Conservation (phyloP, 225 moss, liverwort and hornwort genomes). For the Antitrichia curtipendula region DNA sequence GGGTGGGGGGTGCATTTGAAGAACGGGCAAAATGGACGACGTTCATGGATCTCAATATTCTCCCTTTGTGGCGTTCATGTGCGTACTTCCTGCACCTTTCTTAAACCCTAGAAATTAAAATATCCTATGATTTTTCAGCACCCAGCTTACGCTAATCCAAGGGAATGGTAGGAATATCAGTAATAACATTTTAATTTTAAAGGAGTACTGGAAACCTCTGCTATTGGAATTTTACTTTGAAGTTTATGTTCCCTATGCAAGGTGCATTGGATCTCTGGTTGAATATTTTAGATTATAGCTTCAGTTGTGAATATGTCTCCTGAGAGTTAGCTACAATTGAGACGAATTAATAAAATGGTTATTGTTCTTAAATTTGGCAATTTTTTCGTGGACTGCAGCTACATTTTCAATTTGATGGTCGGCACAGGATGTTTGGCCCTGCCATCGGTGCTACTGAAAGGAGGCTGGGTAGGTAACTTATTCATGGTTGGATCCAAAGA, state of each 20-base stretch:
- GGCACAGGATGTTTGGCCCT: slow-evolving; percentile 93
- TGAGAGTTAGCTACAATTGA: background rate
- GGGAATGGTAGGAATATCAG: background rate
- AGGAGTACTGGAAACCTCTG: background rate
- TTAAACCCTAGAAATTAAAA: background rate
- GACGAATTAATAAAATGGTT: background rate
- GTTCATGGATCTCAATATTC: slow-evolving; percentile 49
- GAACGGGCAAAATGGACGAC: slow-evolving; percentile 25
- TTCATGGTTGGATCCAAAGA: background rate
- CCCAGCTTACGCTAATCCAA: background rate
- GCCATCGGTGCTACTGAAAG: slow-evolving; percentile 79
- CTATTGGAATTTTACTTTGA: background rate
- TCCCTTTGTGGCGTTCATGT: slow-evolving; percentile 50
- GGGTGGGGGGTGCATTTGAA: background rate
- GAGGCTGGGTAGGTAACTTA: slow-evolving; percentile 71
- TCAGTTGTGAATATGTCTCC: background rate
- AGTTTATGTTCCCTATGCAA: background rate
- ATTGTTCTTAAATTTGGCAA: background rate
- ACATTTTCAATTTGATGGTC: slow-evolving; percentile 93
- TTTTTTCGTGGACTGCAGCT: slow-evolving; percentile 38
- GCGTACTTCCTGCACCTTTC: background rate
- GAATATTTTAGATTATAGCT: background rate
- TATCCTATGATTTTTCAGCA: background rate
- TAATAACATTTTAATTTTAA: background rate
- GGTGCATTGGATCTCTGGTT: background rate